These are phyloP conservation scores for Tephrocybe sp. DNA, from an alignment of 768 basidiomycete genomes.

Conservation along the genomic window DNA sequence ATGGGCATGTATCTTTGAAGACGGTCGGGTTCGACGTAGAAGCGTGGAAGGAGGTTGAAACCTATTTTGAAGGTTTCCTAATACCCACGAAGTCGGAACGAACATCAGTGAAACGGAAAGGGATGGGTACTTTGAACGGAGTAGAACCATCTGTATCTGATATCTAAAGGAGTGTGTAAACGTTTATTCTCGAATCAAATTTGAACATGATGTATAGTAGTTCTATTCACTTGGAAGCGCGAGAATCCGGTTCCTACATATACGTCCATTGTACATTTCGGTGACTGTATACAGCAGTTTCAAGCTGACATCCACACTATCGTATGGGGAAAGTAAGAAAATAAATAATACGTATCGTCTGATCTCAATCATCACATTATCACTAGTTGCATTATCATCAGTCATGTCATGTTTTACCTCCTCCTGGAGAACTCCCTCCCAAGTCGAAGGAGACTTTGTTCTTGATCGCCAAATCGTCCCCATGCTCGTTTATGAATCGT, in stretches of 20 bases:
- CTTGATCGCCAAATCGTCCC: constrained; percentile 5
- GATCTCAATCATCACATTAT: neutral
- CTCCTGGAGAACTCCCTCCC: neutral
- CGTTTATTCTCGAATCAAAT: too few species aligned
- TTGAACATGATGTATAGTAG: too few species aligned
- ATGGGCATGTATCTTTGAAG: constrained; percentile 13
- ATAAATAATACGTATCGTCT: neutral
- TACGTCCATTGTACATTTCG: too few species aligned
- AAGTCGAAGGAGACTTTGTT: constrained; percentile 10
- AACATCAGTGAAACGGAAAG: constrained; percentile 2
- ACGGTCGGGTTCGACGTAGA: constrained; percentile 11
- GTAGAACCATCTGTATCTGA: neutral
- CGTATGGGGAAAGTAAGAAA: too few species aligned
- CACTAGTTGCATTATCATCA: too few species aligned
- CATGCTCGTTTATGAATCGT: constrained; percentile 32
- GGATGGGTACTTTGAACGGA: neutral
- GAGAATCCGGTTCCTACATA: too few species aligned
- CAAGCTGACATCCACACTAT: too few species aligned
- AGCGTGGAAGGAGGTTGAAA: constrained; percentile 12
- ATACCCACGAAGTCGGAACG: constrained; percentile 1
- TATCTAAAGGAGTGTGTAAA: neutral
- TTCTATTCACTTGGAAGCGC: too few species aligned
- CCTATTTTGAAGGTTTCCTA: constrained; percentile 12
- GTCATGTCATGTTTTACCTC: neutral
- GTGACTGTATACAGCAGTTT: too few species aligned